Base-by-base conservation (phyloP, 257 asterid species). In the Leptodermis oblonga region DNA sequence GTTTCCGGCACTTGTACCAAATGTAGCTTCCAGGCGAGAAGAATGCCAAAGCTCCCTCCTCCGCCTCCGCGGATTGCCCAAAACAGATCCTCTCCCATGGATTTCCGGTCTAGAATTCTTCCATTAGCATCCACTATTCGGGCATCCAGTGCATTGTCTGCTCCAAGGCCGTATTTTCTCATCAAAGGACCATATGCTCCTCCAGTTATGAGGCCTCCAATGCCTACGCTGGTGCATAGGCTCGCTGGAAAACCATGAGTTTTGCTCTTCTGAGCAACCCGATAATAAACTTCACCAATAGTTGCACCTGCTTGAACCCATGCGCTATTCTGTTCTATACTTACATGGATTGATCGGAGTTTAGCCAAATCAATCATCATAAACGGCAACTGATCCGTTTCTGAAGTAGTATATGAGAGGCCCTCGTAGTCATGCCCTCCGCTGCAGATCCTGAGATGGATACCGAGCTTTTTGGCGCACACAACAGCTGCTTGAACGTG, bases 21-120 rank as follows among this genome's bases (percentile, higher is more conserved):
- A 60, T 65, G 65, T 39, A 85, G 46, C 70, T 82, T 82, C 87
- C 84, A 85, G 2, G 90, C 82, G 1, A 87, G 52, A 23, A 87
- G 62, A 33, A 87, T 56, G 0, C 87, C 94, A 5, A 85, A 83
- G 58, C 90, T 85, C 8, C 77, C 90, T 7, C 80, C 94, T 12
- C 94, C 90, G 0, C 94, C 94, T 14, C 90, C 90, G 67, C 89
- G 46, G 2, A 87, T 83, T 0, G 87, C 89, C 88, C 86, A 85
- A 41, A 83, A 85, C n/a, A n/a, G n/a, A n/a, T n/a, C n/a, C n/a
- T n/a, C n/a, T n/a, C n/a, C n/a, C n/a, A n/a, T n/a, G 79, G 62
- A 69, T 83, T 82, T 39, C 84, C 77, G 14, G n/a, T n/a, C n/a
- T n/a, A 72, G 80, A 34, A 81, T 70, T 5, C 55, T 41, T 0